Evolutionary conservation across 2,329 filamentous ascomycete genomes (phyloP), one percentile per base, ranked within the genome.

Genomic region (Clonostachys solani): DNA sequence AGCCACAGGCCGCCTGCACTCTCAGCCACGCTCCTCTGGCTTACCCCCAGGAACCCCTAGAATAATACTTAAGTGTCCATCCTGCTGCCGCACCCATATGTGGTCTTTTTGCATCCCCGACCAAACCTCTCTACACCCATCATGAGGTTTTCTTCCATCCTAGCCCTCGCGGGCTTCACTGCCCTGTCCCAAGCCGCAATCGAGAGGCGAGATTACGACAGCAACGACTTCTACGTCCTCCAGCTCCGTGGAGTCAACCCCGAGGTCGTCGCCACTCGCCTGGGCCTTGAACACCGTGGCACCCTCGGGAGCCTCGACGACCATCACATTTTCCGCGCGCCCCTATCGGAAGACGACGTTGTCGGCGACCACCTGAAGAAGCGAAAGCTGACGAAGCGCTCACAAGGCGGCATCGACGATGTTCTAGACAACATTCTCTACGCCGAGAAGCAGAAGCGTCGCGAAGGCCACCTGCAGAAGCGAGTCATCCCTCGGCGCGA

Each of bases 191-290:
- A 76, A 33, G 64, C 73, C 42, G 64, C 81, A 41, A 71, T 74
- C 44, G 71, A 76, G 33, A 52, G 47, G 52, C 86, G 88, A 56
- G 80, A 94, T 61, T 89, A 95, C 73, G 80, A 87, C 44, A 76
- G 80, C 37, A 83, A 91, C 67, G 92, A 99, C 67, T 97, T 95
- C 71, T 96, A 97, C 65, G 91, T 95, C 53, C 76, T 99, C 42
- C 88, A 96, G 55, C 79, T 99, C 59, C 71, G 80, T 12, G 73
- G 78, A 36, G 74, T 80, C 7, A 75, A 82, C 13, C 90, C 91
- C 15, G 69, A 78, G 19, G 75, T 86, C 38, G 75, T 96, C 52
- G 91, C 91, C 29, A 70, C 73, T 42, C 77, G 82, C 18, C 73
- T 99, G 9, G 90, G 89, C 17, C 74, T 96, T 43, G 75, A 79